Evolutionary conservation across 345 rosid genomes (phyloP), one percentile per base, ranked within the genome.

Genomic region (Eucalyptus pauciflora): DNA sequence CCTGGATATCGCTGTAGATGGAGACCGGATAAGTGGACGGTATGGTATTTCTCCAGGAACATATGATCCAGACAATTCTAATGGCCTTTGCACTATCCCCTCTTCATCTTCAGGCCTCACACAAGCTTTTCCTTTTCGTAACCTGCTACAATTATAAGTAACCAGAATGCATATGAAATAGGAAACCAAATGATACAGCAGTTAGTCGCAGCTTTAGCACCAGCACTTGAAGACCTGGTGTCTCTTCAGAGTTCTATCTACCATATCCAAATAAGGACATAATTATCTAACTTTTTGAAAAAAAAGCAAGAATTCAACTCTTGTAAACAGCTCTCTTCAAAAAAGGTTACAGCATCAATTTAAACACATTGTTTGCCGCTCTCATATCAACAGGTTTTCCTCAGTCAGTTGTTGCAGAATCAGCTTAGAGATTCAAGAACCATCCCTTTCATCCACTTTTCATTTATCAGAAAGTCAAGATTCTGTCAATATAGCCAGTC

Each of bases 21-120:
- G 88, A 88, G 99, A 95, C 86, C 97, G 95, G 86, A 98, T 96
- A 87, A 98, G 98, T 85, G 99, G 99, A 62, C 99, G 99, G 92
- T 96, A 94, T 90, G 96, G 91, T 91, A 94, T 94, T 87, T 94
- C 98, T 50, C 86, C 95, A 24, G 94, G 94, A 86, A 94, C 90
- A 54, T 93, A 86, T 54, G 97, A 90, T 86, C 96, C 96, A 87
- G 90, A 93, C 87, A 95, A 89, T 29, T 96, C 94, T 87, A 91
- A 87, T 24, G 93, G 87, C 93, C 62, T 90, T 60, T 54, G 91
- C 86, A n/a, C 50, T 69, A 88, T 86, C 67, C 90, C 90, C 54
- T 92, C 95, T 89, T 97, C 98, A 91, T 97, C 98, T 91, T 95
- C 99, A 52, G 98, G 96, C 92, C 92, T 94, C 86, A 96, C 98